Conservation (phyloP, 345 rosid species). For the Rubroshorea leprosula region DNA sequence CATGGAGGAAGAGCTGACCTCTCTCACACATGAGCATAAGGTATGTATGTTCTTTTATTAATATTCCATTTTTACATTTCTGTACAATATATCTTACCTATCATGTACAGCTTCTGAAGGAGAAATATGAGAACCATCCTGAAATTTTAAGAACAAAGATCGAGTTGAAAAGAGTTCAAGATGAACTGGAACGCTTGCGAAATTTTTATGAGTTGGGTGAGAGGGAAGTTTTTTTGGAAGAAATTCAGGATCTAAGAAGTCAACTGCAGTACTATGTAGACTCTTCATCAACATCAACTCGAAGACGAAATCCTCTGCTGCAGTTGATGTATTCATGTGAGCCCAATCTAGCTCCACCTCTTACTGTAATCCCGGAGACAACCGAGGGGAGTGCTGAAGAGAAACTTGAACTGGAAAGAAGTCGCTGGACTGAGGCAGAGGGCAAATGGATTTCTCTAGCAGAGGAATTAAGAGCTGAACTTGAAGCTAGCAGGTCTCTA, state of each 20-base stretch:
- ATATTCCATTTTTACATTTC: slow-evolving; percentile 9
- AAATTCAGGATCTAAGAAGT: slow-evolving; percentile 78
- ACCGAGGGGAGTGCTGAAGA: slow-evolving; percentile 47
- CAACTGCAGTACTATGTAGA: slow-evolving; percentile 79
- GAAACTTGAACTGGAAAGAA: slow-evolving; percentile 59
- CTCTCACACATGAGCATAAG: slow-evolving; percentile 77
- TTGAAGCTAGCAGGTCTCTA: slow-evolving; percentile 51
- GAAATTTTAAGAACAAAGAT: slow-evolving; percentile 68
- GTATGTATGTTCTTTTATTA: slow-evolving; percentile 32
- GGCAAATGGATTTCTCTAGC: slow-evolving; percentile 89
- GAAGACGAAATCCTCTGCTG: slow-evolving; percentile 44
- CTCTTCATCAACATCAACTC: slow-evolving; percentile 49
- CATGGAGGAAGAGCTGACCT: slow-evolving; percentile 72
- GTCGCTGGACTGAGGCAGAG: slow-evolving; percentile 70
- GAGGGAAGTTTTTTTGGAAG: slow-evolving; percentile 87
- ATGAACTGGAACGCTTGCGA: slow-evolving; percentile 69
- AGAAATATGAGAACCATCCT: slow-evolving; percentile 87
- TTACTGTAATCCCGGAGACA: slow-evolving; percentile 53
- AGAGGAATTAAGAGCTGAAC: slow-evolving; percentile 78
- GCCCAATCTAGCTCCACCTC: slow-evolving; percentile 34
- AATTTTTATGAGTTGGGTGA: slow-evolving; percentile 86
- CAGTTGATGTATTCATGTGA: slow-evolving; percentile 58
- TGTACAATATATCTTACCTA: slow-evolving; percentile 19
- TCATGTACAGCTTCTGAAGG: slow-evolving; percentile 73
- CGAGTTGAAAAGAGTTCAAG: slow-evolving; percentile 71